A percentile compares a stretch with the other conserved stretches of the same genome.
Evolutionary conservation across 1,284 basidiomycete species (phyloP).

Genomic region (Ceratobasidium sp.): DNA sequence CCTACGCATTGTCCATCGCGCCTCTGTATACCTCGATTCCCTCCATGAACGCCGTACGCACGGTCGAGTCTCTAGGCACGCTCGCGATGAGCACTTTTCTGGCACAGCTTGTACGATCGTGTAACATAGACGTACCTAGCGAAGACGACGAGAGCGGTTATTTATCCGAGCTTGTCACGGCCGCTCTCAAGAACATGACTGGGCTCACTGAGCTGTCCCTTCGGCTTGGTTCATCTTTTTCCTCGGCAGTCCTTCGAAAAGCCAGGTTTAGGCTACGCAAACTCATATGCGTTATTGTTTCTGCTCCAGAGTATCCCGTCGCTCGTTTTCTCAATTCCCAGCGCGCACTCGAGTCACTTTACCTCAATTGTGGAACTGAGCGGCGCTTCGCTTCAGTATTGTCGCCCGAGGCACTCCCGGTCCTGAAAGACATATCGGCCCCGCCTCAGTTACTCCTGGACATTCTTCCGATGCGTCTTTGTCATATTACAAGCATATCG

Average conservation of each 20-base stretch:
- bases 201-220: conserved; percentile 16
- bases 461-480: not conserved
- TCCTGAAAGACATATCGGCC: not conserved
- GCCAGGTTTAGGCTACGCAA: not conserved
- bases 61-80: not conserved
- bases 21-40: conserved; percentile 14
- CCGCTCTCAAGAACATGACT: conserved; percentile 11
- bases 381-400: not conserved
- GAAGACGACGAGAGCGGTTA: no score
- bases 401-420: conserved; percentile 6
- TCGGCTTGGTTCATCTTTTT: not conserved
- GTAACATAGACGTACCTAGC: no score
- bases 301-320: not conserved
- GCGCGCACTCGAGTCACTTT: conserved; percentile 17
- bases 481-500: conserved; percentile 1
- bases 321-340: conserved; percentile 19
- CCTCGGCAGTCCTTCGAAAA: not conserved
- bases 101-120: no score
- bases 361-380: not conserved
- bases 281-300: not conserved
- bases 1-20: not conserved
- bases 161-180: not conserved
- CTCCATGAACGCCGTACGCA: not conserved
- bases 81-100: no score
- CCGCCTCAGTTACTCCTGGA: not conserved